Percentiles rank a stretch among this genome's conserved stretches.
Evolutionary conservation across 257 asterid genomes (phyloP).

Genomic region (Solanum neorickii): DNA sequence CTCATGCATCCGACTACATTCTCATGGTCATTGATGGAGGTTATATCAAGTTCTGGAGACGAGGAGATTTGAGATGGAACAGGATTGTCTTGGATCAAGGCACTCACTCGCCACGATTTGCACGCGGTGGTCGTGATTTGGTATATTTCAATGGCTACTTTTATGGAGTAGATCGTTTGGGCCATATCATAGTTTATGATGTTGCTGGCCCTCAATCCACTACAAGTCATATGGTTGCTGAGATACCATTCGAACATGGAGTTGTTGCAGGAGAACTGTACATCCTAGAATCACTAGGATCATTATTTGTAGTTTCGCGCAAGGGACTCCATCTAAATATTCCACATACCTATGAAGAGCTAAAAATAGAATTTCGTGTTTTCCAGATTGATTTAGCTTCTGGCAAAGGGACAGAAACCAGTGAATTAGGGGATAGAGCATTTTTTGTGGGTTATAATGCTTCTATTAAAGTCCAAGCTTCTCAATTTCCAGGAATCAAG

Average conservation of each 20-base stretch:
- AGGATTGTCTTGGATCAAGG: no score
- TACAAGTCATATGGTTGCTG: no score
- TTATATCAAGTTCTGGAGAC: background rate
- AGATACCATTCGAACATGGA: no score
- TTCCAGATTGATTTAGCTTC: no score
- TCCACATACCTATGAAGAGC: no score
- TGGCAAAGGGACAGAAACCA: no score
- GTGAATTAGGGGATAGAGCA: no score
- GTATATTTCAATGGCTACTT: background rate
- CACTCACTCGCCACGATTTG: no score
- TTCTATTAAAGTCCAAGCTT: background rate
- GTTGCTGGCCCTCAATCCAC: background rate
- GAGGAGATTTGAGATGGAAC: background rate
- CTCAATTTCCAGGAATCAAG: background rate
- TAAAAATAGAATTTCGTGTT: no score
- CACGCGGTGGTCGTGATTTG: background rate
- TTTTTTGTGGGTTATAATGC: background rate
- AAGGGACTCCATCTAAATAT: background rate
- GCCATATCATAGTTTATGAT: background rate
- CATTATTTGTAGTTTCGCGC: background rate
- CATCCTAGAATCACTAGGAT: background rate
- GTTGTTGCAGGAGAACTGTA: background rate
- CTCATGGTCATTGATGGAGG: background rate
- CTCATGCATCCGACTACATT: background rate
- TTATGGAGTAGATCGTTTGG: background rate